These are phyloP conservation scores for Bretziella fagacearum DNA, from an alignment of 2,329 filamentous ascomycete species.

Conservation along the genomic window DNA sequence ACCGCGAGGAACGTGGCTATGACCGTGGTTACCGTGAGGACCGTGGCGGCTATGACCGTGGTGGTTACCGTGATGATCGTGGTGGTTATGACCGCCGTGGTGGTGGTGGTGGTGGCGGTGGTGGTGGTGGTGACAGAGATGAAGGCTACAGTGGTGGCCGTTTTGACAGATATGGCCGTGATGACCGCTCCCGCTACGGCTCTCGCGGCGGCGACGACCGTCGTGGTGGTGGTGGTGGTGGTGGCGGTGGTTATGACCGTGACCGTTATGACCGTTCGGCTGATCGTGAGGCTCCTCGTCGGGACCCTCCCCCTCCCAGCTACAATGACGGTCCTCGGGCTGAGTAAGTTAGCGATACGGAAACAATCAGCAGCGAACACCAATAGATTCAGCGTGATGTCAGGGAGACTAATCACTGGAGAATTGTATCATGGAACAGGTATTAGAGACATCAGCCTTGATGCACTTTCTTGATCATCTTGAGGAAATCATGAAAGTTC, in stretches of 20 bases:
- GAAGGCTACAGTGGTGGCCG: conserved; percentile 24
- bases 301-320: conserved; percentile 24
- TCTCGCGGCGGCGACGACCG: conserved; percentile 22
- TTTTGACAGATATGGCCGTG: conserved; percentile 18
- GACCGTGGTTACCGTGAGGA: conserved; percentile 31
- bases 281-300: conserved; percentile 26
- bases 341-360: conserved; percentile 18
- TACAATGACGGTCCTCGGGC: conserved; percentile 28
- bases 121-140: conserved; percentile 25
- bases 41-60: conserved; percentile 30
- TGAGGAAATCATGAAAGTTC: not conserved
- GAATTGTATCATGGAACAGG: conserved; percentile 9
- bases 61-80: conserved; percentile 19
- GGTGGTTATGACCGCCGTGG: conserved; percentile 40
- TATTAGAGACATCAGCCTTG: conserved; percentile 3
- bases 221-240: conserved; percentile 24
- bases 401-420: conserved; percentile 12
- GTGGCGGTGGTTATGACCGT: conserved; percentile 27
- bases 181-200: conserved; percentile 21
- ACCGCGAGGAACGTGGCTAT: conserved; percentile 29
- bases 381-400: not conserved
- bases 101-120: conserved; percentile 26
- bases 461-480: not conserved
- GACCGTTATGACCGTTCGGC: conserved; percentile 32
- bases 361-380: not conserved